phyloP scores from a whole-genome alignment of 2,329 filamentous ascomycete species.

The Trichocomaceae sp. region DNA sequence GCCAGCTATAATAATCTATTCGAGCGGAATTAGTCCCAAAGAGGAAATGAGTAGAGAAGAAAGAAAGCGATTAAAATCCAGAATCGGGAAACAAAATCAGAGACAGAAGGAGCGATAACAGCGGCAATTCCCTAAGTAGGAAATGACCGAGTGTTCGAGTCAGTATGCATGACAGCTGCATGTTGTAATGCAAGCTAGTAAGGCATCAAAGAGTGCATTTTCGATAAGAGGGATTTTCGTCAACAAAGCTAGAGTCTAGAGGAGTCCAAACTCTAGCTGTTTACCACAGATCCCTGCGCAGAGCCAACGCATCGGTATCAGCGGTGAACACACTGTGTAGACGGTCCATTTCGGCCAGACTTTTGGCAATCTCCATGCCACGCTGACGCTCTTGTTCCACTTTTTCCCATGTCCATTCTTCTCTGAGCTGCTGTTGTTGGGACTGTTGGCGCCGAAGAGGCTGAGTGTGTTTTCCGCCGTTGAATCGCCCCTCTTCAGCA shows the following conservation, averaged over 20 bases:
- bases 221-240: not conserved
- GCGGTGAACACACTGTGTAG: constrained; percentile 27
- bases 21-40: not conserved
- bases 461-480: not conserved
- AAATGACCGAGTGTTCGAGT: not conserved
- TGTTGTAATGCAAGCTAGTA: not conserved
- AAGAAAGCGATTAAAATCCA: not conserved
- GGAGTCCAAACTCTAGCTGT: not conserved
- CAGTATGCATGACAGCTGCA: not conserved
- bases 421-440: not conserved
- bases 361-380: constrained; percentile 29
- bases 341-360: constrained; percentile 24
- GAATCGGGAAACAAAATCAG: not conserved
- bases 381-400: constrained; percentile 30
- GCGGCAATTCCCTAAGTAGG: not conserved
- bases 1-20: not conserved
- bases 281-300: constrained; percentile 14
- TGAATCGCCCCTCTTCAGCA: constrained; percentile 11
- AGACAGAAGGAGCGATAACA: not conserved
- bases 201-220: not conserved
- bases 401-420: constrained; percentile 24
- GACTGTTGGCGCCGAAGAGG: not conserved
- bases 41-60: not conserved
- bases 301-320: constrained; percentile 29
- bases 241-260: not conserved